Conservation (phyloP, 176 grass and related monocot genomes). For the Oryza australiensis region DNA sequence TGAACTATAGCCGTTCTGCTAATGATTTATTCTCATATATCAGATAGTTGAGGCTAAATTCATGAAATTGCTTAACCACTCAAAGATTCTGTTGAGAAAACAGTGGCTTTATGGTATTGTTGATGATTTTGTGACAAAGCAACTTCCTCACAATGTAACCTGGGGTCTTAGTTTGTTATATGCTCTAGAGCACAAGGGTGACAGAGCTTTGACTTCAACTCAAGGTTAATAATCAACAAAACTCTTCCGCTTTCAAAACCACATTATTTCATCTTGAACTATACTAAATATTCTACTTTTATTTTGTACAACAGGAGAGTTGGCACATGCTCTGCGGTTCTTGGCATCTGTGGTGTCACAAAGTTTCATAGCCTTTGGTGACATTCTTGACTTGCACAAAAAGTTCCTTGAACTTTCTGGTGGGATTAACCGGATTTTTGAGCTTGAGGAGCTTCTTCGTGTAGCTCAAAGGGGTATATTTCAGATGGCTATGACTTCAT, state of each 20-base stretch:
- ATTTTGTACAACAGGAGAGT: constrained; percentile 68
- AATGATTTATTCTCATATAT: constrained; percentile 33
- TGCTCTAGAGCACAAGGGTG: constrained; percentile 97
- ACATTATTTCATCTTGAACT: constrained; percentile 20
- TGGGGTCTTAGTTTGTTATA: constrained; percentile 97
- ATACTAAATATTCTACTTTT: constrained; percentile 14
- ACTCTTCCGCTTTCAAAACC: neutral
- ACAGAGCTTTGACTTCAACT: constrained; percentile 85
- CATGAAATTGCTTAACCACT: constrained; percentile 80
- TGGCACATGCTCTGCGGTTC: constrained; percentile 94
- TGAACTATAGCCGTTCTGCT: constrained; percentile 12
- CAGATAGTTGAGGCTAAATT: constrained; percentile 96
- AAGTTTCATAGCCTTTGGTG: constrained; percentile 96
- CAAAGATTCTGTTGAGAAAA: constrained; percentile 80
- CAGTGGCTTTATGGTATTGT: constrained; percentile 98
- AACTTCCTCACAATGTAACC: constrained; percentile 98
- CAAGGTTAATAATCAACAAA: constrained; percentile 64
- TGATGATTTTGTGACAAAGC: constrained; percentile 98
- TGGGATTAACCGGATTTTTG: constrained; percentile 94
- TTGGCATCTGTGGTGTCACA: constrained; percentile 97
- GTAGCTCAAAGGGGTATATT: constrained; percentile 78
- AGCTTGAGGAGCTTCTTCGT: constrained; percentile 79
- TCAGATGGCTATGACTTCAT: constrained; percentile 13
- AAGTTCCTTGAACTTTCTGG: constrained; percentile 98
- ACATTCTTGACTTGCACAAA: constrained; percentile 94